Evolutionary conservation across 2,329 filamentous ascomycete genomes (phyloP).

Genomic region (Fusarium bactridioides): DNA sequence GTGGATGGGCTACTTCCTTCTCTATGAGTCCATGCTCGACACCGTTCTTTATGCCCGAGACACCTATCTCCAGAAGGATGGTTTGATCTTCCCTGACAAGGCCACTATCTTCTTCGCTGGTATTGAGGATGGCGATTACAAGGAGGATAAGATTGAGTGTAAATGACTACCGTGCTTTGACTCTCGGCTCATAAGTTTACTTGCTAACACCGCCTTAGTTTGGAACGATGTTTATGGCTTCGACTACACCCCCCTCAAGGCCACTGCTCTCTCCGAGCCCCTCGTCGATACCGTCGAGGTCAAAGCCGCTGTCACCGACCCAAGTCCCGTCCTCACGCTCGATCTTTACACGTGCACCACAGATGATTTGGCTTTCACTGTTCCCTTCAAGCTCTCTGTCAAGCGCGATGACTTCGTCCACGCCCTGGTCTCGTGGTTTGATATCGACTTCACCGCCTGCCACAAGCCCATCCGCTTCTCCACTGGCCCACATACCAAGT

Average conservation of each 20-base stretch:
- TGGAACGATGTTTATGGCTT: constrained; percentile 99
- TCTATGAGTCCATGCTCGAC: constrained; percentile 99
- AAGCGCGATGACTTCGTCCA: constrained; percentile 95
- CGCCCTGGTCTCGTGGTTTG: constrained; percentile 97
- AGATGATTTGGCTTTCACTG: constrained; percentile 83
- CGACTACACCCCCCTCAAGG: constrained; percentile 93
- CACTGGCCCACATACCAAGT: constrained; percentile 97
- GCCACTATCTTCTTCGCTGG: constrained; percentile 96
- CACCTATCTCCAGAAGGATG: constrained; percentile 84
- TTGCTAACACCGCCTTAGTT: constrained; percentile 62
- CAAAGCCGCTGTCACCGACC: constrained; percentile 96
- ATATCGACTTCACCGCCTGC: constrained; percentile 97
- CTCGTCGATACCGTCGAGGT: constrained; percentile 98
- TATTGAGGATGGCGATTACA: constrained; percentile 99
- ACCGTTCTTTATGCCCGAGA: constrained; percentile 97
- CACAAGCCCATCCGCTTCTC: constrained; percentile 98
- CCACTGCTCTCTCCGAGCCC: constrained; percentile 91
- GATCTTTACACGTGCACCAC: constrained; percentile 91
- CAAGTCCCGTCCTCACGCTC: constrained; percentile 81
- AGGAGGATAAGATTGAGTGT: constrained; percentile 99
- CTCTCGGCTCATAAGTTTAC: background rate
- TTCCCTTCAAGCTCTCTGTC: constrained; percentile 77
- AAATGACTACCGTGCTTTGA: constrained; percentile 51
- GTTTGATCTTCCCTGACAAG: constrained; percentile 98
- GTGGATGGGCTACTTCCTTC: constrained; percentile 99